phyloP scores from a whole-genome alignment of 352 stramenopile genomes.

The Phytophthora gonapodyides region DNA sequence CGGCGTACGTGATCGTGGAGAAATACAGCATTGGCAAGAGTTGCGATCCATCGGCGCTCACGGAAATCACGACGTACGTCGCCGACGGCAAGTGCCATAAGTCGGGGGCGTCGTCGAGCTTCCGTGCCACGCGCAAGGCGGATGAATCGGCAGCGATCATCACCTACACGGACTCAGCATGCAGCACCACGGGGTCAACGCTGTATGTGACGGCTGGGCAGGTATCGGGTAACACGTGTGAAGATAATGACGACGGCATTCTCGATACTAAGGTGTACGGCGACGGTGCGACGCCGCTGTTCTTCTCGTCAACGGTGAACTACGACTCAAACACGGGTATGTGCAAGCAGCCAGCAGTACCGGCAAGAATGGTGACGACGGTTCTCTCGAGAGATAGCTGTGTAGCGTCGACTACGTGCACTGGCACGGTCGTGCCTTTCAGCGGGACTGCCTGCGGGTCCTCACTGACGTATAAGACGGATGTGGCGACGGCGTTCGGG shows the following conservation, averaged over 20 bases:
- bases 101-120: conserved; percentile 2
- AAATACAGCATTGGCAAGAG: conserved; percentile 5
- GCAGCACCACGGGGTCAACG: background rate
- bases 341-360: conserved; percentile 1
- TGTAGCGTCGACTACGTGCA: too few species aligned
- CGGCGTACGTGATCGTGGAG: conserved; percentile 19
- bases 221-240: conserved; percentile 1
- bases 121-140: background rate
- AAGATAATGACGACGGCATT: background rate
- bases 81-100: conserved; percentile 20
- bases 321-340: background rate
- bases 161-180: conserved; percentile 1
- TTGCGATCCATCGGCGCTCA: background rate
- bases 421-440: conserved; percentile 2
- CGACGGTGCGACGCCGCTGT: background rate
- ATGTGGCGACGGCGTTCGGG: conserved; percentile 2
- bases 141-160: conserved; percentile 1
- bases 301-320: conserved; percentile 2
- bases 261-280: conserved; percentile 12
- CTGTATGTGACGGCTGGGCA: background rate
- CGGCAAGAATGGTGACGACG: background rate
- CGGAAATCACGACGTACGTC: conserved; percentile 9
- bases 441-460: background rate
- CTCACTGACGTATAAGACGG: conserved; percentile 3
- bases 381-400: too few species aligned